Evolutionary conservation across 345 rosid species (phyloP), one percentile per base, ranked within the genome.

Genomic region (Barbarea vulgaris): DNA sequence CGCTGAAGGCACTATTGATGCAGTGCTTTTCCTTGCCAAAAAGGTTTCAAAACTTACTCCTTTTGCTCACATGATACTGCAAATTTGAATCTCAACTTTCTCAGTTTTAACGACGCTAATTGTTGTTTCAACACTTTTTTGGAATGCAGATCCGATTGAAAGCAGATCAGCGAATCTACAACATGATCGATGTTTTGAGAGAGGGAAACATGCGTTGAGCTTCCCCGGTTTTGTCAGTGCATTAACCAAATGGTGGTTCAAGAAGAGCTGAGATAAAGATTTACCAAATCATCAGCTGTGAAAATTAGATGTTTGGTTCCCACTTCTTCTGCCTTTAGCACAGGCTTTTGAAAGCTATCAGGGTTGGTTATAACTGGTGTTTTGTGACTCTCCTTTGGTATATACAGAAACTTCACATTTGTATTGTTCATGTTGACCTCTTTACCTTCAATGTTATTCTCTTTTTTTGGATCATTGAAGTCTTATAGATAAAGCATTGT

Each of bases 1-100:
- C 24, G 97, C 96, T 1, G 97, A 95, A 83, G 99, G 99, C 42
- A 88, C 98, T 31, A 80, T 95, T 41, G 99, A 95, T 73, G 94
- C 98, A 2, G 83, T 88, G 41, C 83, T 95, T 50, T 93, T 91
- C 77, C 94, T 95, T 57, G 91, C 97, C 25, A 89, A 88, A 82
- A 93, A 90, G 96, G 99, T 95, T 30, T 34, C 13, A 7, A n/a
- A 66, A 1, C 25, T 59, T 12, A 9, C 69, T 50, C 50, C 11
- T 70, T 18, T 63, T 25, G 33, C 21, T 36, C 21, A 55, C 61
- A 36, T 55, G 41, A 51, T 24, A 51, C 36, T 24, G 13, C 1
- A 0, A 15, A 28, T 7, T 4, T 11, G 41, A 44, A 51, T 51
- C 33, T 33, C 53, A 17, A 31, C 24, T 51, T 30, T 37, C 25